A percentile compares a stretch with the other conserved stretches of the same genome.
phyloP scores from a whole-genome alignment of 2,329 filamentous ascomycete species.

The Aureobasidium uvarum region DNA sequence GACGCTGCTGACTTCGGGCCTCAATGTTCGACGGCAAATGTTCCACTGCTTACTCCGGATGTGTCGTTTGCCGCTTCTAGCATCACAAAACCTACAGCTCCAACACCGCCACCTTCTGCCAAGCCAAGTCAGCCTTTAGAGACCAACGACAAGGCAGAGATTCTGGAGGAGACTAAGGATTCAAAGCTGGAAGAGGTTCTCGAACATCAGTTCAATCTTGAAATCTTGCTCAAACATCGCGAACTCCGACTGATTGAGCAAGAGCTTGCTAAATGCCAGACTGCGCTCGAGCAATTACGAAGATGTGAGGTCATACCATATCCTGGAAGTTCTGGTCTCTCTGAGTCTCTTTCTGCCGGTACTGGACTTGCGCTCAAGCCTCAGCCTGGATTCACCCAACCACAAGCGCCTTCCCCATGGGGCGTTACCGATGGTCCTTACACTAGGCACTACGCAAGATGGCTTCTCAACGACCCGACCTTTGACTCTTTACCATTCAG shows the following conservation, averaged over 20 bases:
- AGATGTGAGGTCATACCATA: constrained; percentile 91
- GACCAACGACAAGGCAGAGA: background rate
- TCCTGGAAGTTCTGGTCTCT: constrained; percentile 67
- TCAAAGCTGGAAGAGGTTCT: constrained; percentile 67
- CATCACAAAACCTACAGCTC: no score
- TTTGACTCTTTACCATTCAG: constrained; percentile 62
- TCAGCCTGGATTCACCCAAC: constrained; percentile 61
- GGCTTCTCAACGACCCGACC: constrained; percentile 83
- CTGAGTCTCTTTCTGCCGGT: constrained; percentile 68
- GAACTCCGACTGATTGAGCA: constrained; percentile 93
- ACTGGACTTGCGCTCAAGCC: constrained; percentile 67
- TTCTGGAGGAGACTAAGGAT: constrained; percentile 31
- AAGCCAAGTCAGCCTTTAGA: background rate
- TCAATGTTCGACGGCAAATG: background rate
- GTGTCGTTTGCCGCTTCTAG: background rate
- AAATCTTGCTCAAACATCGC: constrained; percentile 91
- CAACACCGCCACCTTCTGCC: background rate
- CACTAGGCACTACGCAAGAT: constrained; percentile 89
- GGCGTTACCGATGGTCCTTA: constrained; percentile 92
- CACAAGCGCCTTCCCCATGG: constrained; percentile 80
- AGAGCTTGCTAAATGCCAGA: constrained; percentile 92
- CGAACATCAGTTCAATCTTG: constrained; percentile 82
- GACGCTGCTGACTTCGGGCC: background rate
- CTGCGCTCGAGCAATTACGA: constrained; percentile 88
- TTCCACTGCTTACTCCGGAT: background rate